A percentile compares a stretch with the other conserved stretches of the same genome.
These are phyloP conservation scores for Quercus suber DNA, from an alignment of 306 rosid species.

Conservation along the genomic window DNA sequence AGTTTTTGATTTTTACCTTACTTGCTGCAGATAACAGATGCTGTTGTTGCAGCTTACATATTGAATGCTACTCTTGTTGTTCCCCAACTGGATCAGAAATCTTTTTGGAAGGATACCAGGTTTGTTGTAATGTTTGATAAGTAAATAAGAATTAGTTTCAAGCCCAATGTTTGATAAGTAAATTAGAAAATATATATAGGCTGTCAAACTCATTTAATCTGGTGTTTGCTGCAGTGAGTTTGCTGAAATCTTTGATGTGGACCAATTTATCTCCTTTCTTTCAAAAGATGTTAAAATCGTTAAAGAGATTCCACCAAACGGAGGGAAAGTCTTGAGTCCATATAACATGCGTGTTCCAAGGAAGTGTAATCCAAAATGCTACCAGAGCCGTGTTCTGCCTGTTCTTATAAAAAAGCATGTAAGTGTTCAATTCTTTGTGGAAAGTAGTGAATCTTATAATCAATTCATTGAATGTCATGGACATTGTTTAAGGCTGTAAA, in stretches of 20 bases:
- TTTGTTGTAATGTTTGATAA: slow-evolving; percentile 17
- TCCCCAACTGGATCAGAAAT: slow-evolving; percentile 85
- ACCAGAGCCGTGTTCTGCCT: slow-evolving; percentile 63
- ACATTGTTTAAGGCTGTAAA: not conserved
- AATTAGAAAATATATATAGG: not conserved
- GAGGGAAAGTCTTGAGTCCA: slow-evolving; percentile 39
- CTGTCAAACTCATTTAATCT: slow-evolving; percentile 4
- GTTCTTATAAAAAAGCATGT: slow-evolving; percentile 64
- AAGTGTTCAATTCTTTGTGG: slow-evolving; percentile 25
- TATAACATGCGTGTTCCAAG: slow-evolving; percentile 78
- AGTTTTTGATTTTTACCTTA: slow-evolving; percentile 8
- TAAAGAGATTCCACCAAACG: slow-evolving; percentile 56
- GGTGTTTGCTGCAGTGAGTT: slow-evolving; percentile 67
- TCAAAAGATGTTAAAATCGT: slow-evolving; percentile 62
- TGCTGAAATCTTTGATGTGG: slow-evolving; percentile 70
- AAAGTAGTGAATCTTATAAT: not conserved
- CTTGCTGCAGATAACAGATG: slow-evolving; percentile 75
- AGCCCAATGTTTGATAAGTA: too few species aligned
- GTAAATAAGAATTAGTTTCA: too few species aligned
- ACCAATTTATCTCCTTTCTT: slow-evolving; percentile 72
- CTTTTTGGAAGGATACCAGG: slow-evolving; percentile 92
- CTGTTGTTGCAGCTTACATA: slow-evolving; percentile 86
- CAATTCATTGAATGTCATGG: not conserved
- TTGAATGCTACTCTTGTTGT: slow-evolving; percentile 88
- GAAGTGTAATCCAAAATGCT: slow-evolving; percentile 72